A percentile compares a stretch with the other conserved stretches of the same genome.
These are phyloP conservation scores for Prunus yedoensis DNA, from an alignment of 331 rosid genomes.

Conservation along the genomic window DNA sequence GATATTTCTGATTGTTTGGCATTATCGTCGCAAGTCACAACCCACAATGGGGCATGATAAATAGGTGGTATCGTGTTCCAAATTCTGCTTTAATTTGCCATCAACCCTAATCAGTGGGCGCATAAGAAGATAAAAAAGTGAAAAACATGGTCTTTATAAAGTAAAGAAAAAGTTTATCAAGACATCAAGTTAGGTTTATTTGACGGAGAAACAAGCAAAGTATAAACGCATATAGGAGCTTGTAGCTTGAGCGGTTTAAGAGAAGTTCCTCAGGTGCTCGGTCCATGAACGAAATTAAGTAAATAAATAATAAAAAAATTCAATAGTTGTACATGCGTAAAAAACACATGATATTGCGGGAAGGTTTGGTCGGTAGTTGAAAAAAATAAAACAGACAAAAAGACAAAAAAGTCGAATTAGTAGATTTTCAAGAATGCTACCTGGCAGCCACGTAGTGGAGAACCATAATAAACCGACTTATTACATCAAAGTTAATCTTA, in stretches of 20 bases:
- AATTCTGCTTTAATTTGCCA: background rate
- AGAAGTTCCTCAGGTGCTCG: accelerated
- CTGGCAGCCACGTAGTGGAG: background rate
- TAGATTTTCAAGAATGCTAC: background rate
- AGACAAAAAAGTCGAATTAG: background rate
- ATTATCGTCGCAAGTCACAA: background rate
- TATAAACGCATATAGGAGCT: too few species aligned
- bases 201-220: too few species aligned
- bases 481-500: background rate
- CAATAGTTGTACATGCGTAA: background rate
- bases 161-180: too few species aligned
- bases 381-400: background rate
- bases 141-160: background rate
- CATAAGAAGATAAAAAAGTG: background rate
- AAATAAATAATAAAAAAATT: too few species aligned
- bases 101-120: background rate
- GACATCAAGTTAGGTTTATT: too few species aligned
- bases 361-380: background rate
- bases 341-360: background rate
- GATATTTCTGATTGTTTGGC: background rate
- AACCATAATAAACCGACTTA: background rate
- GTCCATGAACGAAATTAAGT: too few species aligned
- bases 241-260: too few species aligned
- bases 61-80: constrained; percentile 7
- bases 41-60: background rate